These are phyloP conservation scores for Smittium mucronatum DNA, from an alignment of 371 early-diverging fungal species.

Conservation along the genomic window DNA sequence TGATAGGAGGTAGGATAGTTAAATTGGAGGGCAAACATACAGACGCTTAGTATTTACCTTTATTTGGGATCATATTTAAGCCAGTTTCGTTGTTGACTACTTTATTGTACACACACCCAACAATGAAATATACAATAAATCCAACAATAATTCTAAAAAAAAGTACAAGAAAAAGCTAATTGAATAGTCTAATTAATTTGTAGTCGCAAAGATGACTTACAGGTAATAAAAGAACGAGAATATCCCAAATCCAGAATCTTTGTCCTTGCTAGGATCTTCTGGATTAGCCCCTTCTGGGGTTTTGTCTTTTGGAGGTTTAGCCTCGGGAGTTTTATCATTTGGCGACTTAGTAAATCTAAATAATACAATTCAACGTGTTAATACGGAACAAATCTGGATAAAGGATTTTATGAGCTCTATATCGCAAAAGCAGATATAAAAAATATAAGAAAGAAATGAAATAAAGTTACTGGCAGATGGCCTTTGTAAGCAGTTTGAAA, in stretches of 20 bases:
- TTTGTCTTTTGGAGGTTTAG: constrained; percentile 14
- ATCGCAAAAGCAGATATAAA: too few species aligned
- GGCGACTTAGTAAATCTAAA: too few species aligned
- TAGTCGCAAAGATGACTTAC: constrained; percentile 4
- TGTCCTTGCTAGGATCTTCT: constrained; percentile 12
- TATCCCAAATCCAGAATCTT: constrained; percentile 19
- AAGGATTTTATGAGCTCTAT: too few species aligned
- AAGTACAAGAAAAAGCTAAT: not conserved
- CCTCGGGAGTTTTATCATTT: constrained; percentile 4
- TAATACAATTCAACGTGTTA: too few species aligned
- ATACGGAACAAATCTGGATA: too few species aligned
- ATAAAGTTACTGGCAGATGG: constrained; percentile 18
- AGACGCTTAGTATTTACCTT: constrained; percentile 2
- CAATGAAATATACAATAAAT: constrained; percentile 24
- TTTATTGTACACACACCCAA: constrained; percentile 29
- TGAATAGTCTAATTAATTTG: not conserved
- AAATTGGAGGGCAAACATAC: not conserved
- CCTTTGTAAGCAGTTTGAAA: constrained; percentile 26
- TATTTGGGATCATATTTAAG: constrained; percentile 30
- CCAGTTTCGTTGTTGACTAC: constrained; percentile 22
- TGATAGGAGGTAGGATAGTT: not conserved
- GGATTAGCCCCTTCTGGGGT: not conserved
- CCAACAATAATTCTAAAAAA: constrained; percentile 13
- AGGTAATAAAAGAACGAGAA: constrained; percentile 17
- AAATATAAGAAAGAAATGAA: not conserved